Percentiles rank a stretch among this genome's conserved stretches.
Evolutionary conservation across 768 basidiomycete genomes (phyloP).

Genomic region (Pholiota molesta): DNA sequence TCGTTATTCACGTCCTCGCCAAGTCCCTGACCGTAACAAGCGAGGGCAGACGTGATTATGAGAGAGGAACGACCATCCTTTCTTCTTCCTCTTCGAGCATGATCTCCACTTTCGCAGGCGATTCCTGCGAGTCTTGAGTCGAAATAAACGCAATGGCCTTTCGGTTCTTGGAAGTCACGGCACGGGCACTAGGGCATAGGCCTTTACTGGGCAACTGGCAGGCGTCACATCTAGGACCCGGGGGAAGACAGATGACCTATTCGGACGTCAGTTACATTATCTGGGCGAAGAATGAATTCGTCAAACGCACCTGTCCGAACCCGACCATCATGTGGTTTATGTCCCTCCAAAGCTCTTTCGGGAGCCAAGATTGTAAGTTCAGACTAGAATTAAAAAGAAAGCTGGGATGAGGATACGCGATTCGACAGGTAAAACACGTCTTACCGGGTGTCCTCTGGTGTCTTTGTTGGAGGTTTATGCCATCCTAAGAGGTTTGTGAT

Average conservation of each 20-base stretch:
- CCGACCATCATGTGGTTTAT: constrained; percentile 85
- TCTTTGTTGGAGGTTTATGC: constrained; percentile 86
- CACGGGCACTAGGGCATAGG: constrained; percentile 68
- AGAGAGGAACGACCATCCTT: constrained; percentile 1
- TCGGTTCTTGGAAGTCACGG: constrained; percentile 24
- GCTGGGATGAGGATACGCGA: neutral
- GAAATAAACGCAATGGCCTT: constrained; percentile 27
- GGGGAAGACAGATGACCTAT: constrained; percentile 69
- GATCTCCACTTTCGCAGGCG: constrained; percentile 36
- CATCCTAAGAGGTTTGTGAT: constrained; percentile 94
- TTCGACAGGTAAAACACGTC: neutral
- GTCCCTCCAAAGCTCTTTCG: constrained; percentile 67
- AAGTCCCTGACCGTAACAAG: no score
- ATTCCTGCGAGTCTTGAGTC: constrained; percentile 13
- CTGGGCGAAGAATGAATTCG: neutral
- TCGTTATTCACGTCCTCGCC: no score
- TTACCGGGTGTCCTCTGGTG: constrained; percentile 86
- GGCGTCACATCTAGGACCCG: constrained; percentile 63
- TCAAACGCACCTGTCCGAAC: constrained; percentile 71
- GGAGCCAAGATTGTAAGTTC: constrained; percentile 85
- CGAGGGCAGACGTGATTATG: neutral
- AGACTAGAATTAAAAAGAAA: constrained; percentile 41
- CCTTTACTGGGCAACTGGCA: constrained; percentile 58
- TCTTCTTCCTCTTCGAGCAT: constrained; percentile 30
- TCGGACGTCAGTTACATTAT: neutral